Evolutionary conservation across 495 filamentous ascomycete genomes (phyloP).

Genomic region (Hyaloscypha finlandica): DNA sequence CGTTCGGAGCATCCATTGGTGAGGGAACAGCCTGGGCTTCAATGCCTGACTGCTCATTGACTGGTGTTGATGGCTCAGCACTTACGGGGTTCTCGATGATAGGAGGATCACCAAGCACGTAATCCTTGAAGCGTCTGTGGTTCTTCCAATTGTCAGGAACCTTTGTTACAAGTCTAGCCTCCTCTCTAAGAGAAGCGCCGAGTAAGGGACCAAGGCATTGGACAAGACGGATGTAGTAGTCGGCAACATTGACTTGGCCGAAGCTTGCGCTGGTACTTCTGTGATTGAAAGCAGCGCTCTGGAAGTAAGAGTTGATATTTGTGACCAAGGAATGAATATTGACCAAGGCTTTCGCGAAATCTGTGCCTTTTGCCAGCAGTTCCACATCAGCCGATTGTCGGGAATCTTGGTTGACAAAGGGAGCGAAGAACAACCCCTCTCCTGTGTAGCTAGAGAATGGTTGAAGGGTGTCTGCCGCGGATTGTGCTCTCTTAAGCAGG

Average conservation of each 20-base stretch:
- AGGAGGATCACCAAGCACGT: constrained; percentile 47
- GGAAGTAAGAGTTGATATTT: constrained; percentile 72
- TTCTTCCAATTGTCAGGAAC: constrained; percentile 68
- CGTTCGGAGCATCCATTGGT: not conserved
- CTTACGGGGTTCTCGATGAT: constrained; percentile 44
- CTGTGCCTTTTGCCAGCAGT: constrained; percentile 63
- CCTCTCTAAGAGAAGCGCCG: constrained; percentile 79
- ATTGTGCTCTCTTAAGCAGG: constrained; percentile 71
- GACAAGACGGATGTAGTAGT: constrained; percentile 71
- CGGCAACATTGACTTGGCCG: constrained; percentile 73
- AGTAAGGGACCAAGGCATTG: constrained; percentile 73
- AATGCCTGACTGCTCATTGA: not conserved
- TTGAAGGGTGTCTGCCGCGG: constrained; percentile 63
- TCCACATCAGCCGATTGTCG: constrained; percentile 37
- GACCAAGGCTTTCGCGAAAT: constrained; percentile 73
- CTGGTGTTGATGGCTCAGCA: constrained; percentile 28
- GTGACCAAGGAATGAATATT: constrained; percentile 72
- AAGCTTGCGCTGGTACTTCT: constrained; percentile 51
- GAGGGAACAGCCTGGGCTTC: not conserved
- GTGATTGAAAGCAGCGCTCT: constrained; percentile 55
- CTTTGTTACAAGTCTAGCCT: constrained; percentile 68
- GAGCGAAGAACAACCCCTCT: constrained; percentile 58
- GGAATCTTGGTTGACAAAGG: constrained; percentile 46
- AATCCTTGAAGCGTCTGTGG: constrained; percentile 55
- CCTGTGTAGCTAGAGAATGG: constrained; percentile 50